Conservation (phyloP, 2,329 filamentous ascomycete species). For the Dothideomycetes sp. region DNA sequence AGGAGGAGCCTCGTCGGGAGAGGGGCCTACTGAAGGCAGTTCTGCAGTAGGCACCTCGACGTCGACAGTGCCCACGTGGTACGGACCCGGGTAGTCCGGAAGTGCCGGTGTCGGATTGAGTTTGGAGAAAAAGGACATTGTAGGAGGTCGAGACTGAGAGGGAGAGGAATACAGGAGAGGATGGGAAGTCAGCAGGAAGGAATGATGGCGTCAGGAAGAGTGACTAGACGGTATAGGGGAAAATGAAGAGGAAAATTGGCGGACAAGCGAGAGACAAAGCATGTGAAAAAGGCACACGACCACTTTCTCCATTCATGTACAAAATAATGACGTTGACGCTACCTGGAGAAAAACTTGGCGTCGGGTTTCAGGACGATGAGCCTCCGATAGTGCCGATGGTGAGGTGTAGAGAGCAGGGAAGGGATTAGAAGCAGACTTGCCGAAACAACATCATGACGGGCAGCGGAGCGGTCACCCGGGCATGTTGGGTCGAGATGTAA, state of each 20-base stretch:
- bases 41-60: slow-evolving; percentile 62
- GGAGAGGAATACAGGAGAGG: background rate
- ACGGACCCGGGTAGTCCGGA: slow-evolving; percentile 65
- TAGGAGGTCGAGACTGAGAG: background rate
- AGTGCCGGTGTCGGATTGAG: slow-evolving; percentile 64
- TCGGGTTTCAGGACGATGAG: background rate
- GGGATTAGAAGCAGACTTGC: too few species aligned
- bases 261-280: slow-evolving; percentile 2
- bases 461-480: too few species aligned
- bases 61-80: slow-evolving; percentile 71
- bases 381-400: background rate
- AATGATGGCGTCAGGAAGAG: background rate
- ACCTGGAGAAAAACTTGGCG: slow-evolving; percentile 12
- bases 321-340: background rate
- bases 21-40: slow-evolving; percentile 44
- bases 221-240: background rate
- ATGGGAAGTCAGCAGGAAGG: background rate
- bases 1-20: slow-evolving; percentile 48
- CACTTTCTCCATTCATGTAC: slow-evolving; percentile 10
- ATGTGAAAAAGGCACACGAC: slow-evolving; percentile 13
- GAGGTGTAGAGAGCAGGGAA: too few species aligned
- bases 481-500: too few species aligned
- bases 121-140: slow-evolving; percentile 32
- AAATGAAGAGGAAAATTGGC: background rate
- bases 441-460: too few species aligned